Evolutionary conservation across 2,329 filamentous ascomycete genomes (phyloP).

Genomic region (Epichloe amarillans): DNA sequence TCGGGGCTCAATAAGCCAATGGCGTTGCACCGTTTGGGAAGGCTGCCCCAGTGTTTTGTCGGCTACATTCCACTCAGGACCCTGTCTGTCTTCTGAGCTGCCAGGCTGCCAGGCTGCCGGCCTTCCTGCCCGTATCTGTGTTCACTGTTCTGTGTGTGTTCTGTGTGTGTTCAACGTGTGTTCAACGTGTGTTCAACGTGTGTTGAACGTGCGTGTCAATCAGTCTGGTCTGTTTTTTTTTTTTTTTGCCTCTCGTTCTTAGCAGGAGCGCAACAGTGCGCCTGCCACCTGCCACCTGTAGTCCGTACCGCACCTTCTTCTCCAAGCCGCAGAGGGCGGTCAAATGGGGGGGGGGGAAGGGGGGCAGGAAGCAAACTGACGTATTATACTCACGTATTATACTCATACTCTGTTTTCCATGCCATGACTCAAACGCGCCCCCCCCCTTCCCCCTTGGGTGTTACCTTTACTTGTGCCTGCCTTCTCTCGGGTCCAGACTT

Average conservation of each 20-base stretch:
- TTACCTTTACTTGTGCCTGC: background rate
- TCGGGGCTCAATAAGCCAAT: constrained; percentile 5
- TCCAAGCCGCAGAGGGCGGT: background rate
- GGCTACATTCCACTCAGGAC: constrained; percentile 6
- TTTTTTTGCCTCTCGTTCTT: too few relatives aligned
- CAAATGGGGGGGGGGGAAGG: background rate
- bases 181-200: too few relatives aligned
- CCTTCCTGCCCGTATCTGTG: too few relatives aligned
- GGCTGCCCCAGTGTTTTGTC: background rate
- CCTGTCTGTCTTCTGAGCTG: background rate
- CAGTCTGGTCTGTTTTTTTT: background rate
- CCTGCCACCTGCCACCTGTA: background rate
- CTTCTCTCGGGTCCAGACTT: background rate
- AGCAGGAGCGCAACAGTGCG: too few relatives aligned
- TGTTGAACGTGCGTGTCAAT: too few relatives aligned
- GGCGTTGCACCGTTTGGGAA: background rate
- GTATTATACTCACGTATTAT: too few relatives aligned
- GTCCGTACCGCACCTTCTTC: background rate
- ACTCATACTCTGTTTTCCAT: background rate
- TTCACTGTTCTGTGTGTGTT: too few relatives aligned
- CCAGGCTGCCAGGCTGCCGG: background rate
- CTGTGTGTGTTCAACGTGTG: too few relatives aligned
- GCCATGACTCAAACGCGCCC: background rate
- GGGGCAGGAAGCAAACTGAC: background rate
- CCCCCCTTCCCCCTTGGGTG: too few relatives aligned